Conservation (phyloP, 306 rosid genomes). For the Mucuna pruriens region DNA sequence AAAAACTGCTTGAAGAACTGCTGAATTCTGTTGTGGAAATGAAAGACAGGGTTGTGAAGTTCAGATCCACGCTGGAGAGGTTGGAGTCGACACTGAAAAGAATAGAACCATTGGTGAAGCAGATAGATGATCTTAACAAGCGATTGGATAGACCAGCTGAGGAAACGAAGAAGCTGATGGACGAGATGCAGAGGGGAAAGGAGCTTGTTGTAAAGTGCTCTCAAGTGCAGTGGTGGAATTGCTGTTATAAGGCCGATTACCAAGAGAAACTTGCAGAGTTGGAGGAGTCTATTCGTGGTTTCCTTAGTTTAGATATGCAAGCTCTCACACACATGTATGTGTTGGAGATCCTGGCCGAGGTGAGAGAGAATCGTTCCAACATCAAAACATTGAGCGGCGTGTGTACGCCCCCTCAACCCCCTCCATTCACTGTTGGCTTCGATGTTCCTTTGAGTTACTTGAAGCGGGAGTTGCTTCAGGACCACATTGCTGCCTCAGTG, state of each 20-base stretch:
- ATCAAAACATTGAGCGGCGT: too few species aligned
- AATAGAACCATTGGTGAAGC: slow-evolving; percentile 33
- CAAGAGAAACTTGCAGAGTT: slow-evolving; percentile 42
- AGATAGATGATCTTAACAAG: slow-evolving; percentile 35
- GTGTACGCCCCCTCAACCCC: slow-evolving; percentile 47
- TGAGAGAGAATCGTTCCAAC: too few species aligned
- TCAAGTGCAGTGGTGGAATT: slow-evolving; percentile 41
- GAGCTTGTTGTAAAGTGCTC: slow-evolving; percentile 46
- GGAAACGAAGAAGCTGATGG: slow-evolving; percentile 29
- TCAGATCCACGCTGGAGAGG: slow-evolving; percentile 29
- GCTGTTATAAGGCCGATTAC: slow-evolving; percentile 26
- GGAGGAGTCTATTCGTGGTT: slow-evolving; percentile 23
- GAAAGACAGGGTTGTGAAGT: slow-evolving; percentile 31
- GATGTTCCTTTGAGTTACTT: slow-evolving; percentile 47
- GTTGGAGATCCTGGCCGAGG: slow-evolving; percentile 6
- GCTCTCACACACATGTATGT: slow-evolving; percentile 32
- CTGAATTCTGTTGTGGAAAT: slow-evolving; percentile 7
- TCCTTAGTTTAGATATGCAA: slow-evolving; percentile 32
- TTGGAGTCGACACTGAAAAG: slow-evolving; percentile 29
- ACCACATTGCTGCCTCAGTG: slow-evolving; percentile 29
- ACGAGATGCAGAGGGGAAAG: slow-evolving; percentile 31
- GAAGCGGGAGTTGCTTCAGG: slow-evolving; percentile 48
- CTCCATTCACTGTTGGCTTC: slow-evolving; percentile 49
- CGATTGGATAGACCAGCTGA: slow-evolving; percentile 15
- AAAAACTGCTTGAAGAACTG: slow-evolving; percentile 30